A percentile compares a stretch with the other conserved stretches of the same genome.
These are phyloP conservation scores for Trametopsis cervina DNA, from an alignment of 768 basidiomycete species.

Conservation along the genomic window DNA sequence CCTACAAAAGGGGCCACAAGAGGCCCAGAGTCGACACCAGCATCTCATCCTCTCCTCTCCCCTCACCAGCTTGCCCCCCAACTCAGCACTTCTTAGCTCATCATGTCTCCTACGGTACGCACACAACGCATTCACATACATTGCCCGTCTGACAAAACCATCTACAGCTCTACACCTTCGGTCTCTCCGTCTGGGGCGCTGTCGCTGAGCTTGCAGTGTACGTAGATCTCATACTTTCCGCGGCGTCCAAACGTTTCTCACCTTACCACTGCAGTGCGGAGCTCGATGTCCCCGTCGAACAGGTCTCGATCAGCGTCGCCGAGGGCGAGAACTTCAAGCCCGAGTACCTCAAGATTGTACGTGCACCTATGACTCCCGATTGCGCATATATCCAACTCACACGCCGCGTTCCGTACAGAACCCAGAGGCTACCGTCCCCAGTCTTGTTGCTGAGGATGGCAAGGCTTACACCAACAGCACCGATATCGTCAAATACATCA, in stretches of 20 bases:
- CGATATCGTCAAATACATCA: slow-evolving; percentile 35
- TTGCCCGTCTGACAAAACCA: not conserved
- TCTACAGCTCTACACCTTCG: slow-evolving; percentile 30
- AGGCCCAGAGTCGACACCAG: too few species aligned
- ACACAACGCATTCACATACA: not conserved
- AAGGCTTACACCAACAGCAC: slow-evolving; percentile 32
- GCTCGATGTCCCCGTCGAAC: slow-evolving; percentile 35
- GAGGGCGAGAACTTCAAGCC: slow-evolving; percentile 44
- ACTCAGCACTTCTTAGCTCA: not conserved
- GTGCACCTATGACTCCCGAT: not conserved
- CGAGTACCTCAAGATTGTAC: slow-evolving; percentile 35
- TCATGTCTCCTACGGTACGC: not conserved
- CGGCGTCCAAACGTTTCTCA: not conserved
- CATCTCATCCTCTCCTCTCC: too few species aligned
- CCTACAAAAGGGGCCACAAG: too few species aligned
- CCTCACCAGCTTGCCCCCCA: too few species aligned
- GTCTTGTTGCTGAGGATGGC: slow-evolving; percentile 28
- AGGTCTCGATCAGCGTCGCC: slow-evolving; percentile 32
- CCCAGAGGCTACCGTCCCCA: slow-evolving; percentile 37
- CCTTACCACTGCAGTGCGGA: slow-evolving; percentile 27
- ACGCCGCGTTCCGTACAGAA: slow-evolving; percentile 26
- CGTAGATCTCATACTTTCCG: slow-evolving; percentile 11
- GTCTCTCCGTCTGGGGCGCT: slow-evolving; percentile 33
- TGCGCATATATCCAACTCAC: not conserved
- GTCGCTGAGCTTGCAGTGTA: slow-evolving; percentile 37